These are phyloP conservation scores for Hyparrhenia diplandra DNA, from an alignment of 176 grass and related monocot genomes.

Conservation along the genomic window DNA sequence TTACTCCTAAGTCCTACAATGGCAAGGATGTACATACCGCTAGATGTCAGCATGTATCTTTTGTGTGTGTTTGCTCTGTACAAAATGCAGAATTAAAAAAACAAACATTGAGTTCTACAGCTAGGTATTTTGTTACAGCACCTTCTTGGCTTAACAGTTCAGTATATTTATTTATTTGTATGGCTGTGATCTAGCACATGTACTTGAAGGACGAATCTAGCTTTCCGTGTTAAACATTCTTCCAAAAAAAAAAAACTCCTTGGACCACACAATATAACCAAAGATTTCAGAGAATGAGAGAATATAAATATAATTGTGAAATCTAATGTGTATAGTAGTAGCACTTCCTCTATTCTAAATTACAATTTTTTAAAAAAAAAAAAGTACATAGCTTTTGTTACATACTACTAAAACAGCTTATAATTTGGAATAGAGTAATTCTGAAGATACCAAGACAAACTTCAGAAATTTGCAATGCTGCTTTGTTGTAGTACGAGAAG, in stretches of 20 bases:
- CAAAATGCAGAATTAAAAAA: background rate
- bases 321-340: no score
- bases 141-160: background rate
- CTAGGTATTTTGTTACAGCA: background rate
- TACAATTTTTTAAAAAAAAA: no score
- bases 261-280: background rate
- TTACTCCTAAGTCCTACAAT: constrained; percentile 33
- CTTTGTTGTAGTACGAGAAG: no score
- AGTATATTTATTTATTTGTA: background rate
- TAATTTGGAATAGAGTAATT: background rate
- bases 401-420: no score
- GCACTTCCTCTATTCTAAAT: no score
- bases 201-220: background rate
- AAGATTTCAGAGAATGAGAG: background rate
- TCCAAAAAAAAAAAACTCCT: no score
- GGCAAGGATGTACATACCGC: constrained; percentile 27
- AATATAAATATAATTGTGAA: background rate
- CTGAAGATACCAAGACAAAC: background rate
- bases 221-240: background rate
- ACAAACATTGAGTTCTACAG: background rate
- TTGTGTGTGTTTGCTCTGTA: background rate
- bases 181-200: background rate
- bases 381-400: no score
- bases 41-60: background rate
- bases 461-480: background rate